Evolutionary conservation across 2,329 filamentous ascomycete genomes (phyloP).

Genomic region (Neonectria magnoliae): DNA sequence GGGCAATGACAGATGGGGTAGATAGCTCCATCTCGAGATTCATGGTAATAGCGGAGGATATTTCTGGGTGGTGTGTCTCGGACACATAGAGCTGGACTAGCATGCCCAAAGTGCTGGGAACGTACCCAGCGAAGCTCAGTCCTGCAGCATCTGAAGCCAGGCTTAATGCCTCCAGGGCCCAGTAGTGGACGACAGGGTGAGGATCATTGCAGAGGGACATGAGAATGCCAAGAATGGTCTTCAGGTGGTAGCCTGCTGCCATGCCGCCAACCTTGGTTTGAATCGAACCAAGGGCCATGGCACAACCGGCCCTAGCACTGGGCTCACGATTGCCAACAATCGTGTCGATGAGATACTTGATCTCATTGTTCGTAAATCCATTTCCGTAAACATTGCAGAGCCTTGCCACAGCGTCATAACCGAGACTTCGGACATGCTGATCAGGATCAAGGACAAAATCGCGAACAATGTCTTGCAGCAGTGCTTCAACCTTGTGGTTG

Average conservation of each 20-base stretch:
- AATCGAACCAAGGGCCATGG: constrained; percentile 91
- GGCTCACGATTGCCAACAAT: constrained; percentile 95
- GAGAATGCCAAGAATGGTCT: constrained; percentile 96
- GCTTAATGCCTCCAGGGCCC: constrained; percentile 89
- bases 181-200: constrained; percentile 94
- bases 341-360: constrained; percentile 91
- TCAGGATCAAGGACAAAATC: constrained; percentile 85
- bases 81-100: constrained; percentile 91
- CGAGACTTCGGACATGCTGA: constrained; percentile 84
- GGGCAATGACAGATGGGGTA: constrained; percentile 82
- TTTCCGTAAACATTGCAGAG: constrained; percentile 88
- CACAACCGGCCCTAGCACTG: constrained; percentile 91
- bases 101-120: constrained; percentile 91
- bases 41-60: constrained; percentile 81
- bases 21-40: constrained; percentile 89
- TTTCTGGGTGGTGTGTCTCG: constrained; percentile 90
- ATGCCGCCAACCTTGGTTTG: constrained; percentile 96
- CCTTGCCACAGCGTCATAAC: constrained; percentile 85
- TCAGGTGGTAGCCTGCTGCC: constrained; percentile 95
- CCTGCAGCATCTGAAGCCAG: constrained; percentile 92
- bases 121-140: constrained; percentile 89
- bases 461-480: constrained; percentile 79
- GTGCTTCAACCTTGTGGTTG: constrained; percentile 79
- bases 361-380: constrained; percentile 85
- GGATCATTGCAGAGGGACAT: constrained; percentile 97